These are phyloP conservation scores for Platanthera guangdongensis DNA, from an alignment of 106 monocot species.

Conservation along the genomic window DNA sequence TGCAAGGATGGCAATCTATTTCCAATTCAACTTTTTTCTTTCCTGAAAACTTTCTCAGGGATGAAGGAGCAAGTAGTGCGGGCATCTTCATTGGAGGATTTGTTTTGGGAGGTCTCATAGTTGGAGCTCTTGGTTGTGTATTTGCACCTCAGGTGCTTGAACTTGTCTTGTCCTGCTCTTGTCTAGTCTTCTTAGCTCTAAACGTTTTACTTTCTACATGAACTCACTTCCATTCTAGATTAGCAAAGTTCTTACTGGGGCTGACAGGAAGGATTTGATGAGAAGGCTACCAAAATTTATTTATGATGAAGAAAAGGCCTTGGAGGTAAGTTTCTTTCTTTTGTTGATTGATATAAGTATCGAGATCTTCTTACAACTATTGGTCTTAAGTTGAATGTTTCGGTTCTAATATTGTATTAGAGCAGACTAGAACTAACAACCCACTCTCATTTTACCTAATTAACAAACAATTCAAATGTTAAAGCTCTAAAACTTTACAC, in stretches of 20 bases:
- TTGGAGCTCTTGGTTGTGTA: slow-evolving; percentile 55
- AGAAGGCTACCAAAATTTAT: slow-evolving; percentile 68
- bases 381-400: no score
- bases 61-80: slow-evolving; percentile 26
- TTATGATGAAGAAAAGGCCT: slow-evolving; percentile 70
- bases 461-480: no score
- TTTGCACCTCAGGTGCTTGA: slow-evolving; percentile 53
- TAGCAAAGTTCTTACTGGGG: slow-evolving; percentile 32
- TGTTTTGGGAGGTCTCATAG: slow-evolving; percentile 51
- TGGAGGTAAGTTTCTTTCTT: slow-evolving; percentile 37
- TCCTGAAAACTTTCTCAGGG: slow-evolving; percentile 10
- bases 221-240: slow-evolving; percentile 21
- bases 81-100: slow-evolving; percentile 54
- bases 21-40: neutral
- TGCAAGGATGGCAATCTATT: neutral
- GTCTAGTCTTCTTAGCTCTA: neutral
- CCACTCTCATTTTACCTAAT: no score
- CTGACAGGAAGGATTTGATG: slow-evolving; percentile 71
- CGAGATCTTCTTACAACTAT: neutral
- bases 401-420: no score
- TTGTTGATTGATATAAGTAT: neutral
- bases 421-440: no score
- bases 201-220: neutral
- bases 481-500: no score
- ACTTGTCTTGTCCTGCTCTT: neutral